phyloP scores from a whole-genome alignment of 176 grass and related monocot genomes.

The Otatea glauca region DNA sequence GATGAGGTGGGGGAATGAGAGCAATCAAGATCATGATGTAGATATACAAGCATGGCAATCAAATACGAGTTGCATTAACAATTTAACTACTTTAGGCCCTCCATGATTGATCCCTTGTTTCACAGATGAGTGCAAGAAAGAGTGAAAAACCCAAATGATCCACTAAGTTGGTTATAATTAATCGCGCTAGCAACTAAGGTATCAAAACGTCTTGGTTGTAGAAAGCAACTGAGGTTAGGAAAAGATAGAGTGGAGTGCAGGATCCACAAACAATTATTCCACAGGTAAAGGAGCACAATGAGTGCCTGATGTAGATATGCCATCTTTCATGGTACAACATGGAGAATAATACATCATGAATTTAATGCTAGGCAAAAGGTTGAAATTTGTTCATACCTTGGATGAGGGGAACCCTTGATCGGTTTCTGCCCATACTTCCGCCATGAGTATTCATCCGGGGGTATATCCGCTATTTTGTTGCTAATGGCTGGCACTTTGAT shows the following conservation, averaged over 20 bases:
- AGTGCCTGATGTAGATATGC: slow-evolving; percentile 48
- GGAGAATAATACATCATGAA: slow-evolving; percentile 39
- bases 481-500: slow-evolving; percentile 98
- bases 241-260: slow-evolving; percentile 47
- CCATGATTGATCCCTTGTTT: slow-evolving; percentile 34
- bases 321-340: slow-evolving; percentile 44
- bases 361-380: background rate
- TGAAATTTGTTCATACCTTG: slow-evolving; percentile 66
- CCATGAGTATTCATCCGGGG: slow-evolving; percentile 93
- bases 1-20: slow-evolving; percentile 38
- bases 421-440: slow-evolving; percentile 98
- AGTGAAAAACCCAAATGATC: slow-evolving; percentile 14
- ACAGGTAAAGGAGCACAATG: slow-evolving; percentile 47
- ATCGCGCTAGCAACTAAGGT: slow-evolving; percentile 42
- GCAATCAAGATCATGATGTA: slow-evolving; percentile 49
- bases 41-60: slow-evolving; percentile 39
- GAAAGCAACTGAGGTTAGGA: slow-evolving; percentile 45
- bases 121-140: slow-evolving; percentile 32
- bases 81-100: slow-evolving; percentile 43
- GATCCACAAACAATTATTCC: slow-evolving; percentile 55
- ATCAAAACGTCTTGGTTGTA: slow-evolving; percentile 27
- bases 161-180: slow-evolving; percentile 40
- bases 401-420: slow-evolving; percentile 97
- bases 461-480: slow-evolving; percentile 95
- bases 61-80: slow-evolving; percentile 42